Base-by-base conservation (phyloP, 116 monocot genomes). In the Dioscorea cayenensis region DNA sequence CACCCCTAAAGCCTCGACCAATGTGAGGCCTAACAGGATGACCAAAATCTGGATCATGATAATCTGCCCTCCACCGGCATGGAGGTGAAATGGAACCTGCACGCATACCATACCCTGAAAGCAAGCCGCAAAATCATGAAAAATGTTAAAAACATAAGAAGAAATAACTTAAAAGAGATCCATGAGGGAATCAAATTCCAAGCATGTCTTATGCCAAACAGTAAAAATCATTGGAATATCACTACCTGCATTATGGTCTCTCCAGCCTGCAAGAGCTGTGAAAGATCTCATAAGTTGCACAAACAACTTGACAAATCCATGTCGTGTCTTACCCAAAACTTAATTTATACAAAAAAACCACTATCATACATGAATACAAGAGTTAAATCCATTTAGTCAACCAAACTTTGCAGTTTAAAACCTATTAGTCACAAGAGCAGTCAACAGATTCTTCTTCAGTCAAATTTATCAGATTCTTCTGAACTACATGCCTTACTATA, bases 61-160 rank as follows among this genome's bases (percentile, higher is more conserved):
- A 85, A 29, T 82, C 78, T 11, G 38, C 10, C 60, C 73, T 78
- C 14, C 43, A 78, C 12, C 67, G 73, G 3, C 72, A 79, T 55
- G 79, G 73, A 63, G 83, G 81, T 66, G 87, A 94, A 68, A 78
- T 74, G 55, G 86, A 82, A 69, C 80, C 84, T 79, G 79, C 73
- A 75, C 55, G 78, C 32, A 73, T 77, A 22, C 58, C 67, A 78
- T 86, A 80, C 28, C 86, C 84, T 88, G 79, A 37, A 82, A 79
- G 79, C 18, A 74, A 75, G 27, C 64, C 20, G 37, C 63, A 21
- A 37, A 66, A 66, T 18, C 14, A 18, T 68, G 2, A 25, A 68
- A 68, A 25, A 18, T 29, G 10, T 22, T 11, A 49, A 10, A 32
- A 71, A 51, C 49, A 51, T 64, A 20, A 51, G 36, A 28, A 22